Base-by-base conservation (phyloP, 139 green algal genomes). In the Coelastrella sp. region DNA sequence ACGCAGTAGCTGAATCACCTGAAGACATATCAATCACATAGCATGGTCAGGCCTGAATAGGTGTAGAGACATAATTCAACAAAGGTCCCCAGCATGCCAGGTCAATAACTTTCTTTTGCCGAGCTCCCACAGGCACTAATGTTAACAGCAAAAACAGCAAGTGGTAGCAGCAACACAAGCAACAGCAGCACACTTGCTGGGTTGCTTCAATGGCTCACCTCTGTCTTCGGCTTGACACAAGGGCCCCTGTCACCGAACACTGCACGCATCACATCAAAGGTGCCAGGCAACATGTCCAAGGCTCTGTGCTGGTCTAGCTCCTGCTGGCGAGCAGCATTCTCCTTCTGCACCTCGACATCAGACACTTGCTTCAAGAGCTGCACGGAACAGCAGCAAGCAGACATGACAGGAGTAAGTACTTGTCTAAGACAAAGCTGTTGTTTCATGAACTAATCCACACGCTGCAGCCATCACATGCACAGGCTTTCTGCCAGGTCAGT, bases 191-290 rank as follows among this genome's bases (percentile, higher is more conserved):
- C 77, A 83, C 32, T 19, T 71, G 2, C 2, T 0, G 61, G 61
- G 11, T 19, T 10, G 11, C 61, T 13, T 19, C 61, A 71, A 13
- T 71, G 10, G 61, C 68, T 32, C 23, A 91, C 87, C 79, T 91
- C 79, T 16, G 13, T 54, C 73, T 83, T 84, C 8, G 87, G 56
- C 79, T 75, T 84, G 32, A 87, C 66, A 80, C 87, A 91, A 4
- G 87, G 87, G 17, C 87, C 87, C 57, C 54, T 75, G 79, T 91
- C 79, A 14, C 87, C 87, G 75, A 88, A 91, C 16, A 91, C 57
- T 14, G 20, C 65, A 11, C 87, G 20, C 66, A 91, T 66, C 65
- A 91, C 87, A 19, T 91, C 87, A 64, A 91, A 82, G 13, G 54
- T 82, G 56, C 65, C 79, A 65, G 87, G 78, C 65, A 84, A 57